Percentiles rank a stretch among this genome's conserved stretches.
phyloP scores from a whole-genome alignment of 108 stramenopile species.

The Discostella stelligeroides region DNA sequence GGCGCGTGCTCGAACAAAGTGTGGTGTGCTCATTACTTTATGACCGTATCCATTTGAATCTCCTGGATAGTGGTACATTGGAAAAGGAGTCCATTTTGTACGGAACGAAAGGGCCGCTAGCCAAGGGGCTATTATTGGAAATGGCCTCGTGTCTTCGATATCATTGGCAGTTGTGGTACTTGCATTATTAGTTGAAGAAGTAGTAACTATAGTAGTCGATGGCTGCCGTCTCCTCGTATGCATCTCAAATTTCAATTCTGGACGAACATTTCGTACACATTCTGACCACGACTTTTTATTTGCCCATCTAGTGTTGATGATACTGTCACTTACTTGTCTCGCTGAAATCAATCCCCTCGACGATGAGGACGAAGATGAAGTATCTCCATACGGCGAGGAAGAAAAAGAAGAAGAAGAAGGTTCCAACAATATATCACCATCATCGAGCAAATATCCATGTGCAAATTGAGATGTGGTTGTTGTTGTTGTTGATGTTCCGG shows the following conservation, averaged over 20 bases:
- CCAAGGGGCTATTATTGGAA: constrained; percentile 33
- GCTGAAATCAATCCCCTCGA: constrained; percentile 21
- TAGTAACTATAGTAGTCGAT: not conserved
- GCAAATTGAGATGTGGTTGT: constrained; percentile 22
- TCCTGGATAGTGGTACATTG: constrained; percentile 8
- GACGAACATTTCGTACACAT: constrained; percentile 25
- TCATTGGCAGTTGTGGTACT: not conserved
- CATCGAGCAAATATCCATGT: constrained; percentile 38
- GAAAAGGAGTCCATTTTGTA: constrained; percentile 40
- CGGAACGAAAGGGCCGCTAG: constrained; percentile 28
- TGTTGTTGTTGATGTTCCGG: constrained; percentile 16
- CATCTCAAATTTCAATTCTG: constrained; percentile 37
- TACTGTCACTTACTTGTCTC: not conserved
- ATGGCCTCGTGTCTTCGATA: constrained; percentile 24
- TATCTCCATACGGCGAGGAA: not conserved
- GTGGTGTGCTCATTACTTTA: constrained; percentile 33
- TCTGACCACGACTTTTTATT: constrained; percentile 19
- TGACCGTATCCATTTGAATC: constrained; percentile 18
- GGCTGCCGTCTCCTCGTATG: not conserved
- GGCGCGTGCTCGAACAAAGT: constrained; percentile 15
- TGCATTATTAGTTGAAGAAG: not conserved
- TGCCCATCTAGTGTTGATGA: not conserved
- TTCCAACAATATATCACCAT: constrained; percentile 30
- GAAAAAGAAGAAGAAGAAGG: constrained; percentile 13
- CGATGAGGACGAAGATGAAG: not conserved